Conservation (phyloP, 2,329 filamentous ascomycete species). For the Microsporum canis region DNA sequence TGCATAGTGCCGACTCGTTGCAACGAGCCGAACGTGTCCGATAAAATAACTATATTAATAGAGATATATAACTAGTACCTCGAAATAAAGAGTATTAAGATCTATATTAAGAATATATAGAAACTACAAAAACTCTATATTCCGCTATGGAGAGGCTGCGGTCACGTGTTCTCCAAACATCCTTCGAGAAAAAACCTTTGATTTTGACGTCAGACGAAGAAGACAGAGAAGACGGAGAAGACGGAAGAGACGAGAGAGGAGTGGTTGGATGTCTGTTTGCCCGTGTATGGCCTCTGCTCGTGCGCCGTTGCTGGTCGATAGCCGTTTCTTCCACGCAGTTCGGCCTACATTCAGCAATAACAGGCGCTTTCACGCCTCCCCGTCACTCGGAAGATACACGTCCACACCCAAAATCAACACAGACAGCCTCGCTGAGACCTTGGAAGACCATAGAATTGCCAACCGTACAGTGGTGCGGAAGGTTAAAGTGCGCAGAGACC, state of each 20-base stretch:
- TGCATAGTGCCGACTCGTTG: too few species aligned
- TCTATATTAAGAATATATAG: too few species aligned
- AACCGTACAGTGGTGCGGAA: constrained; percentile 15
- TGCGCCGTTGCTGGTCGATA: not conserved
- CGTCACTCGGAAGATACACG: constrained; percentile 3
- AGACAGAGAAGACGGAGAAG: not conserved
- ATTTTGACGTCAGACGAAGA: not conserved
- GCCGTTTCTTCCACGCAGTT: not conserved
- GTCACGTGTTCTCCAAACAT: too few species aligned
- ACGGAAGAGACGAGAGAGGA: not conserved
- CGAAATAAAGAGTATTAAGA: too few species aligned
- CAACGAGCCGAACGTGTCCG: too few species aligned
- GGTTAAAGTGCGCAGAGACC: not conserved
- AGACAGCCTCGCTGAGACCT: constrained; percentile 23
- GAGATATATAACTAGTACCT: too few species aligned
- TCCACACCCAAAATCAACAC: constrained; percentile 14
- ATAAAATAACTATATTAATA: too few species aligned
- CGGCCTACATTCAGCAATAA: constrained; percentile 6
- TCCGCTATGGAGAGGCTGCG: too few species aligned
- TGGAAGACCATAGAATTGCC: constrained; percentile 25
- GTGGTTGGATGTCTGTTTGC: not conserved
- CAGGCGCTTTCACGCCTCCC: constrained; percentile 14
- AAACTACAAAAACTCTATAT: too few species aligned
- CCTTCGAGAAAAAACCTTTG: not conserved
- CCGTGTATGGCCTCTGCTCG: not conserved